These are phyloP conservation scores for Mucor irregularis DNA, from an alignment of 371 early-diverging fungal species.

Conservation along the genomic window DNA sequence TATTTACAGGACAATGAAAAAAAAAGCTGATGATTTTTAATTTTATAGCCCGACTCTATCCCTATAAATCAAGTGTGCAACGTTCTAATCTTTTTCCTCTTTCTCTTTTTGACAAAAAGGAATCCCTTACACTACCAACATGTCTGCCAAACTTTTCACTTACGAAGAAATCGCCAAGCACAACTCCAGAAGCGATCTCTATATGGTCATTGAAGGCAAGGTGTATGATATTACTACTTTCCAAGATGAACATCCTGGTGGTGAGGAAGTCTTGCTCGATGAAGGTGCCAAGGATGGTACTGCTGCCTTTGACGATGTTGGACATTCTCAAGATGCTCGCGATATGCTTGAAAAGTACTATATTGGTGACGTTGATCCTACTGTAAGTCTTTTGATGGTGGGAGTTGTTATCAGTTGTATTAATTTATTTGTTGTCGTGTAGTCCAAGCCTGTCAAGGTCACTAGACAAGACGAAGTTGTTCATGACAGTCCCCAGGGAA, in stretches of 20 bases:
- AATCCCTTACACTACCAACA: conserved; percentile 10
- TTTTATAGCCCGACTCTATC: too few relatives aligned
- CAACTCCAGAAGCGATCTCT: conserved; percentile 55
- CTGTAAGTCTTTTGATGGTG: conserved; percentile 40
- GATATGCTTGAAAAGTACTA: conserved; percentile 70
- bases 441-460: conserved; percentile 40
- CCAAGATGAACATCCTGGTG: conserved; percentile 84
- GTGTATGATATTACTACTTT: conserved; percentile 86
- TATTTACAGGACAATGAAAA: too few relatives aligned
- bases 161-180: conserved; percentile 65
- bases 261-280: conserved; percentile 79
- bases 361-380: conserved; percentile 73
- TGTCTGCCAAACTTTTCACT: conserved; percentile 40
- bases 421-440: conserved; percentile 2
- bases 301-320: conserved; percentile 94
- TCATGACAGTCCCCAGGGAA: conserved; percentile 39
- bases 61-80: too few relatives aligned
- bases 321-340: conserved; percentile 93
- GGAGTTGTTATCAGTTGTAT: neutral
- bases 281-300: conserved; percentile 88
- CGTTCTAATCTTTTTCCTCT: neutral
- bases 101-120: neutral
- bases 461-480: conserved; percentile 9
- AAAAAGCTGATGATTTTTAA: too few relatives aligned
- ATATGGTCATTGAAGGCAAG: conserved; percentile 78